Evolutionary conservation across 805 yeast genomes (phyloP), one percentile per base, ranked within the genome.

Genomic region (Kuraishia capsulata): DNA sequence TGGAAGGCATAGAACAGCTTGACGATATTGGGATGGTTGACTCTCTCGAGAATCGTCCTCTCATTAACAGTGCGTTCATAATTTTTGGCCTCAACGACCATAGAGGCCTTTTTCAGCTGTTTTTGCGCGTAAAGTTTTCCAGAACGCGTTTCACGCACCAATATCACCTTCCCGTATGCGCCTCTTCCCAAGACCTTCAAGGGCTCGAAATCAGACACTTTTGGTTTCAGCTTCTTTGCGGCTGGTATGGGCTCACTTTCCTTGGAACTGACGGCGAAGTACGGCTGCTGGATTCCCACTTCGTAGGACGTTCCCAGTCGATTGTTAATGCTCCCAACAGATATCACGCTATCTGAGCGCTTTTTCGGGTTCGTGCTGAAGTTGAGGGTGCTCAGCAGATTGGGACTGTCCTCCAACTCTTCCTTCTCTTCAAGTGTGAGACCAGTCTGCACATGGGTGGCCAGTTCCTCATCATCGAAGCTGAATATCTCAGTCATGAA

Each of bases 151-250:
- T 87, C 88, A 36, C 76, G 73, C 1, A 87, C 96, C 18, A 87
- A 61, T 6, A 84, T 61, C 3, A 87, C 96, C 53, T 84, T 86
- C 3, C 96, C 96, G 48, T 83, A 87, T 2, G 95, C 87, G 3
- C 96, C 96, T 37, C 78, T 73, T 0, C 96, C 96, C 4, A 87
- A 63, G 0, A 86, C 92, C 46, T 76, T 81, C 5, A 88, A 57
- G 2, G 84, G 82, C 47, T 72, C 77, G 50, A 88, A 87, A 52
- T 87, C 95, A n/a, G 51, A 48, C 19, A 60, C 51, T 1, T 37
- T 26, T 2, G 48, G 51, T 36, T 49, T 51, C 18, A 45, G 44
- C 26, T 23, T 23, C 25, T 44, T 43, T 17, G 16, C 20, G 18
- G n/a, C 13, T 16, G 13, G 11, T 8, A 29, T 8, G 14, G 32